Percentiles rank a stretch among this genome's conserved stretches.
Conservation (phyloP, 345 rosid species). For the Hevea brasiliensis region DNA sequence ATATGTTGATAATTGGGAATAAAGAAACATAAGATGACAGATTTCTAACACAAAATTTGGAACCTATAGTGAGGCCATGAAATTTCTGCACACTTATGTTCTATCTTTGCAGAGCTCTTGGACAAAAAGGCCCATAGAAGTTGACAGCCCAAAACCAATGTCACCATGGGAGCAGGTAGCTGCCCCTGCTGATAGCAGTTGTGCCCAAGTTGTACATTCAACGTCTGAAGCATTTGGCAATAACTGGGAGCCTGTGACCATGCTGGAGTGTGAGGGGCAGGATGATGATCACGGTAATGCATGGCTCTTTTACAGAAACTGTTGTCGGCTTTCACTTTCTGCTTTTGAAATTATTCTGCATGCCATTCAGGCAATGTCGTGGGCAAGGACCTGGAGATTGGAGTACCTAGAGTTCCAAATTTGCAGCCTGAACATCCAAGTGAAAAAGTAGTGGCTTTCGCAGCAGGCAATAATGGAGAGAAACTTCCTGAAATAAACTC, state of each 20-base stretch:
- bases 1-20: too few species aligned
- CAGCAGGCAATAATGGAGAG: constrained; percentile 23
- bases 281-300: constrained; percentile 39
- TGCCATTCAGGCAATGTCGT: constrained; percentile 28
- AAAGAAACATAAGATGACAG: not conserved
- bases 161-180: constrained; percentile 33
- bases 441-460: constrained; percentile 14
- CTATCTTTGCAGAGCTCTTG: constrained; percentile 44
- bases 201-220: constrained; percentile 38
- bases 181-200: constrained; percentile 40
- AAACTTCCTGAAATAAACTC: constrained; percentile 26
- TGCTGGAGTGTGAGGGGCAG: constrained; percentile 18
- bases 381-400: constrained; percentile 43
- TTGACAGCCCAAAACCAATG: constrained; percentile 36
- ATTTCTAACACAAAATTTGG: not conserved
- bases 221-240: constrained; percentile 32
- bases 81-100: constrained; percentile 13
- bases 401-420: constrained; percentile 31
- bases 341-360: constrained; percentile 8
- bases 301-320: not conserved
- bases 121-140: constrained; percentile 41
- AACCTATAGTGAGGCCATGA: not conserved
- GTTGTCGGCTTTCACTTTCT: constrained; percentile 2
- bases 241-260: constrained; percentile 40
- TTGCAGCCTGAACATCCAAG: constrained; percentile 26